Conservation (phyloP, 176 grass and related monocot genomes). For the Luzula sylvatica region DNA sequence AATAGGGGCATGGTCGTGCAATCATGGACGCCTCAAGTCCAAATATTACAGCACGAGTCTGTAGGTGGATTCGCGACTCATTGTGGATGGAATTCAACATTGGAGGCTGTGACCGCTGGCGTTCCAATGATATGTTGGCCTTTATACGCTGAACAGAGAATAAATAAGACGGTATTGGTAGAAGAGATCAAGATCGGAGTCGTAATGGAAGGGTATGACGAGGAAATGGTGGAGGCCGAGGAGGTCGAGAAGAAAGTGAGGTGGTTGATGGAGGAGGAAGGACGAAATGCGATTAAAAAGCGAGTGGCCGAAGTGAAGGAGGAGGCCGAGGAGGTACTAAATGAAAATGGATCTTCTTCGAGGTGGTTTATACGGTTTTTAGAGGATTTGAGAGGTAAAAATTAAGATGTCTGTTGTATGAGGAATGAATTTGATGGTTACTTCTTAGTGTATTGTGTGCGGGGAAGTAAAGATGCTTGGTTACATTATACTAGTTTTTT, state of each 20-base stretch:
- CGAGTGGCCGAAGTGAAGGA: not conserved
- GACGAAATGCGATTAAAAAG: slow-evolving; percentile 2
- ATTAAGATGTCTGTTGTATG: too few species aligned
- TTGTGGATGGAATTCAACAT: slow-evolving; percentile 32
- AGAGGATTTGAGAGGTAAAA: slow-evolving; percentile 1
- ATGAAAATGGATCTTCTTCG: slow-evolving; percentile 2
- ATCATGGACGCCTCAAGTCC: slow-evolving; percentile 44
- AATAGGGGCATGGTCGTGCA: slow-evolving; percentile 21
- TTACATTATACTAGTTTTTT: too few species aligned
- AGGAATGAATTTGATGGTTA: too few species aligned
- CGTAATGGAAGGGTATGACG: slow-evolving; percentile 14
- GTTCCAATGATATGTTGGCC: slow-evolving; percentile 46
- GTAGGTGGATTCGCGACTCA: slow-evolving; percentile 35
- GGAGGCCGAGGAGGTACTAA: not conserved
- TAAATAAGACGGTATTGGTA: slow-evolving; percentile 43
- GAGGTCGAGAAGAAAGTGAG: slow-evolving; percentile 21
- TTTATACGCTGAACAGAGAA: slow-evolving; percentile 42
- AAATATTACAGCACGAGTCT: slow-evolving; percentile 22
- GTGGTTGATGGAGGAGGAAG: slow-evolving; percentile 22
- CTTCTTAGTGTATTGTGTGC: too few species aligned
- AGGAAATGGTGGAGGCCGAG: slow-evolving; percentile 15
- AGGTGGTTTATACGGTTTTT: slow-evolving; percentile 5
- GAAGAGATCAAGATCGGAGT: slow-evolving; percentile 17
- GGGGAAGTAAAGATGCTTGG: too few species aligned
- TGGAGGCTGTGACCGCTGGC: slow-evolving; percentile 31